These are phyloP conservation scores for Suhomyces faveliae DNA, from an alignment of 805 yeast genomes.

Conservation along the genomic window DNA sequence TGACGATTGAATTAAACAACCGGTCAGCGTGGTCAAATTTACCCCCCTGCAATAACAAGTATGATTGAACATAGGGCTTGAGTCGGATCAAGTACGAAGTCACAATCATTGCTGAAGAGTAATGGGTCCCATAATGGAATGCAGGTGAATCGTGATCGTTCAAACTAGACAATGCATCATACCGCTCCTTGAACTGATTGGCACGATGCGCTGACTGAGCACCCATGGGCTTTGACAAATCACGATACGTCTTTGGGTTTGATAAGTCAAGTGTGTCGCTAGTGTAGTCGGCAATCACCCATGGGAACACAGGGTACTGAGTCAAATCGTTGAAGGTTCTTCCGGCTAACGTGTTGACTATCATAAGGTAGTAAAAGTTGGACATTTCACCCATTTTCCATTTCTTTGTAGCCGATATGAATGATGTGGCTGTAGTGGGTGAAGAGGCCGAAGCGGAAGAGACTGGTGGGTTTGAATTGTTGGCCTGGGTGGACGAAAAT, in stretches of 20 bases:
- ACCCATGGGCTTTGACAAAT: slow-evolving; percentile 88
- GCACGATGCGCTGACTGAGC: slow-evolving; percentile 69
- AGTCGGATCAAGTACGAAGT: slow-evolving; percentile 74
- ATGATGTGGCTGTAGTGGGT: slow-evolving; percentile 20
- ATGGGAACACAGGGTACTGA: slow-evolving; percentile 89
- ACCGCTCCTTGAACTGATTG: slow-evolving; percentile 64
- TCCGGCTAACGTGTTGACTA: slow-evolving; percentile 81
- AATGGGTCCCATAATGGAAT: slow-evolving; percentile 91
- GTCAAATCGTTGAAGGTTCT: slow-evolving; percentile 86
- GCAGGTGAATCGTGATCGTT: slow-evolving; percentile 63
- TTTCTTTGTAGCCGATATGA: slow-evolving; percentile 54
- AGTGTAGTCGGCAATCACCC: slow-evolving; percentile 82
- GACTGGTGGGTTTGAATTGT: slow-evolving; percentile 5
- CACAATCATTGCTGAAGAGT: slow-evolving; percentile 92
- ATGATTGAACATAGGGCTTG: slow-evolving; percentile 79
- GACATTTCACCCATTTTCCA: slow-evolving; percentile 82
- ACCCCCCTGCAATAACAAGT: slow-evolving; percentile 79
- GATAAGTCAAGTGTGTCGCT: slow-evolving; percentile 67
- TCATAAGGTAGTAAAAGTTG: slow-evolving; percentile 77
- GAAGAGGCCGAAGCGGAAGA: slow-evolving; percentile 17
- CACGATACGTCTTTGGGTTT: slow-evolving; percentile 64
- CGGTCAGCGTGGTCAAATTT: slow-evolving; percentile 88
- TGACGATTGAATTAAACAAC: slow-evolving; percentile 67
- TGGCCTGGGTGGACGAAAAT: slow-evolving; percentile 13
- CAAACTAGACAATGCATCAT: slow-evolving; percentile 64